Evolutionary conservation across 257 asterid species (phyloP).

Genomic region (Voacanga thouarsii): DNA sequence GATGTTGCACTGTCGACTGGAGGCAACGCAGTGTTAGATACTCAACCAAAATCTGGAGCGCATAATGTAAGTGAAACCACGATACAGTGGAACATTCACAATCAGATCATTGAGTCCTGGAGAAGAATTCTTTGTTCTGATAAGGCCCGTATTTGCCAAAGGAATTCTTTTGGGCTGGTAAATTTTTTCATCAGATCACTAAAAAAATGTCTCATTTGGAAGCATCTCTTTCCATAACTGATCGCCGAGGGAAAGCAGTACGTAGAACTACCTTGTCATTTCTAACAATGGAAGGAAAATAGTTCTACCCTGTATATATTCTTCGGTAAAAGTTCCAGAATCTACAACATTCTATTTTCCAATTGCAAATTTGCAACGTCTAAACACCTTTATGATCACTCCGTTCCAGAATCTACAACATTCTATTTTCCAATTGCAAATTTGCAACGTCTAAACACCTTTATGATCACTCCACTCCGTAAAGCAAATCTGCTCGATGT

Average conservation of each 20-base stretch:
- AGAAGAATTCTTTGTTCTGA: no score
- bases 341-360: neutral
- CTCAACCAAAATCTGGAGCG: neutral
- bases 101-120: no score
- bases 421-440: neutral
- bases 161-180: neutral
- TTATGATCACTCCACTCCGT: conserved; percentile 11
- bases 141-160: no score
- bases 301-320: neutral
- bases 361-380: conserved; percentile 1
- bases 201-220: neutral
- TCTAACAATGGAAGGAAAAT: neutral
- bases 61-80: neutral
- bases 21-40: neutral
- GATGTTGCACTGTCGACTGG: neutral
- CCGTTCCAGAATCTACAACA: neutral
- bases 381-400: no score
- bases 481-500: neutral
- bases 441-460: conserved; percentile 1
- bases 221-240: neutral
- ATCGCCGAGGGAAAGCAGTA: neutral
- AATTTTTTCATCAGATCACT: neutral
- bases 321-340: neutral
- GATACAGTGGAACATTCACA: neutral
- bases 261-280: neutral